These are phyloP conservation scores for Myriosclerotinia curreyana DNA, from an alignment of 2,329 filamentous ascomycete species.

Conservation along the genomic window DNA sequence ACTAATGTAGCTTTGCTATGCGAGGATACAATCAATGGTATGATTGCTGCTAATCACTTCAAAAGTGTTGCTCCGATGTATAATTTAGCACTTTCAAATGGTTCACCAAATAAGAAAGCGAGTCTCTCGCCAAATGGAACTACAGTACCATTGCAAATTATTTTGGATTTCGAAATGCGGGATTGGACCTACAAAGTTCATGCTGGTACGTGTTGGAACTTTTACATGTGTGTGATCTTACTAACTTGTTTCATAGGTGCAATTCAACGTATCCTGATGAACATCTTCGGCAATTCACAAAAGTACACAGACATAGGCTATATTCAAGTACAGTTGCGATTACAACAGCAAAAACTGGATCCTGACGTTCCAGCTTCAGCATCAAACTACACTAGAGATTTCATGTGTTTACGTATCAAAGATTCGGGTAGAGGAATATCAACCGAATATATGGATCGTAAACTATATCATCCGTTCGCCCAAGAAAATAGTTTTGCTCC, in stretches of 20 bases:
- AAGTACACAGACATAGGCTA: conserved; percentile 55
- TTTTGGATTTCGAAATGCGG: conserved; percentile 35
- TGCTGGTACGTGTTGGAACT: conserved; percentile 34
- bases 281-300: conserved; percentile 57
- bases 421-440: conserved; percentile 64
- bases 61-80: conserved; percentile 5
- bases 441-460: conserved; percentile 54
- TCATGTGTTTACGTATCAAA: conserved; percentile 41
- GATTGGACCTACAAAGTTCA: conserved; percentile 36
- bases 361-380: conserved; percentile 46
- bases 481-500: conserved; percentile 59
- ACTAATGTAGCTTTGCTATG: conserved; percentile 36
- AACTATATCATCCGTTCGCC: conserved; percentile 58
- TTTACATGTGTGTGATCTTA: conserved; percentile 53
- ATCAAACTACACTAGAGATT: conserved; percentile 51
- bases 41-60: conserved; percentile 32
- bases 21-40: conserved; percentile 36
- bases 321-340: conserved; percentile 42
- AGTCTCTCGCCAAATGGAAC: background rate
- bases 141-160: conserved; percentile 27
- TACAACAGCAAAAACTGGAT: background rate
- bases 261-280: conserved; percentile 52
- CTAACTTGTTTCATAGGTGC: conserved; percentile 45
- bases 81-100: conserved; percentile 18
- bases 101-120: conserved; percentile 2